phyloP scores from a whole-genome alignment of 176 grass and related monocot species.

The Rhynchospora tenuis region DNA sequence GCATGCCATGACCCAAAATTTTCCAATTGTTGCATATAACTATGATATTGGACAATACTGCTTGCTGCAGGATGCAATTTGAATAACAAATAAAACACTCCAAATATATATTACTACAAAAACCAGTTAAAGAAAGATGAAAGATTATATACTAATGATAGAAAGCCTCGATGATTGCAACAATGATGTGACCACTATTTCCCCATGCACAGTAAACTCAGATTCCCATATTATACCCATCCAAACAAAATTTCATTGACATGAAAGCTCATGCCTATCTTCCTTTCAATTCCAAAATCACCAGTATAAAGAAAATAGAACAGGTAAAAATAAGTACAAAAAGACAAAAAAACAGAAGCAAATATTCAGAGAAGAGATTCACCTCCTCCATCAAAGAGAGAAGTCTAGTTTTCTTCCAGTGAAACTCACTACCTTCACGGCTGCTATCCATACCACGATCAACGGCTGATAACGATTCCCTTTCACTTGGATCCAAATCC shows the following conservation, averaged over 20 bases:
- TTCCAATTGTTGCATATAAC: neutral
- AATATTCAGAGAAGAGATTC: slow-evolving; percentile 19
- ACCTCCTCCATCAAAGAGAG: slow-evolving; percentile 92
- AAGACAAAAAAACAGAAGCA: neutral
- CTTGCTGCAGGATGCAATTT: neutral
- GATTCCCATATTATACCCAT: neutral
- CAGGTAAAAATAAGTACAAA: slow-evolving; percentile 15
- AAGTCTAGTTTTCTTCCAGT: slow-evolving; percentile 96
- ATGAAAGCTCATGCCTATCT: slow-evolving; percentile 7
- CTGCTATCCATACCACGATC: slow-evolving; percentile 34
- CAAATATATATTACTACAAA: neutral
- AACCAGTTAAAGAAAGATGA: neutral
- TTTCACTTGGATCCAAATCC: slow-evolving; percentile 30
- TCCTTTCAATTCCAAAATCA: slow-evolving; percentile 7
- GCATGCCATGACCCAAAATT: neutral
- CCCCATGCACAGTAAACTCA: slow-evolving; percentile 24
- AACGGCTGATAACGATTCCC: slow-evolving; percentile 11
- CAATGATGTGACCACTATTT: slow-evolving; percentile 27
- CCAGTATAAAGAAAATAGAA: slow-evolving; percentile 23
- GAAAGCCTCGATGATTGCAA: slow-evolving; percentile 18
- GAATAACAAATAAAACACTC: neutral
- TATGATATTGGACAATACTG: neutral
- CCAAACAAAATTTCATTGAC: slow-evolving; percentile 20
- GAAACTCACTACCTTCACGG: slow-evolving; percentile 45
- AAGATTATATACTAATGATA: slow-evolving; percentile 18